Evolutionary conservation across 306 rosid genomes (phyloP), one percentile per base, ranked within the genome.

Genomic region (Pueraria montana): DNA sequence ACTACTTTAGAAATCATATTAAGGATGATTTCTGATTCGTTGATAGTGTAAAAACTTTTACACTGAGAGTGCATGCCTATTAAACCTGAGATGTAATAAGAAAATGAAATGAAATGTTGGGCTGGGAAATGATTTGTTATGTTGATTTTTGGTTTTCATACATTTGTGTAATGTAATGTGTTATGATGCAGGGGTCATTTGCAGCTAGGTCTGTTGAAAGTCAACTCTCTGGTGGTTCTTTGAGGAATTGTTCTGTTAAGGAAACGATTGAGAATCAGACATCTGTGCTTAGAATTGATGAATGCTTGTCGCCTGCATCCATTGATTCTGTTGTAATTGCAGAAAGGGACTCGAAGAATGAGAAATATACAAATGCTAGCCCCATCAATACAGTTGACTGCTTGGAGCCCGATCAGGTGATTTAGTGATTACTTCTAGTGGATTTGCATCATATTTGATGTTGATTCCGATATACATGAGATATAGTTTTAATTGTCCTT

Each of bases 291-390:
- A 86, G 93, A 87, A 91, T 93, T 72, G 97, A 92, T 49, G 98
- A 91, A 77, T 88, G 91, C 83, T 83, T 92, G 91, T 94, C 98
- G 6, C 97, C 99, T 13, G 94, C 89, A 0, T 93, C 96, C 79
- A 92, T 92, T 16, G 99, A 92, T 90, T 96, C 98, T 10, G 97
- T 91, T 77, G 97, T 93, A 34, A 89, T 96, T 83, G 94, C 88
- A 8, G 98, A 90, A 85, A 88, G 94, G 79, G 97, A 94, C 82
- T 82, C 91, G n/a, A 92, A 88, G 86, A 90, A 81, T 83, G 93
- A 89, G 18, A 92, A 84, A 80, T 92, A 82, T 78, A 38, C 94
- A 11, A 81, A 80, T 84, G 82, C 83, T 3, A 90, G 92, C 79
- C 95, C 94, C 72, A 87, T 90, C 76, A 88, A 84, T 82, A 65